phyloP scores from a whole-genome alignment of 805 yeast genomes.

The Lipomyces oligophaga region DNA sequence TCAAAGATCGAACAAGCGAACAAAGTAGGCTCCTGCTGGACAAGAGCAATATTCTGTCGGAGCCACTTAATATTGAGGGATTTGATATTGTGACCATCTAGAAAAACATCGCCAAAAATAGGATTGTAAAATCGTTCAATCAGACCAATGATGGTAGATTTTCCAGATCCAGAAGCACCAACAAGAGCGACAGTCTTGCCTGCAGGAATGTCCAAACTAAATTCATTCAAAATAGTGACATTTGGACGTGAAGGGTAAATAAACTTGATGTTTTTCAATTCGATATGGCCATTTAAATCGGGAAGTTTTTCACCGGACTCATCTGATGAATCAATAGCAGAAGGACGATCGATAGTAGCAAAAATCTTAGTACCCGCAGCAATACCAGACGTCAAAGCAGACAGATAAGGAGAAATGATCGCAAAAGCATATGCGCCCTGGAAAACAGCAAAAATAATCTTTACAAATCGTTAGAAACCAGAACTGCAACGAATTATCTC shows the following conservation, averaged over 20 bases:
- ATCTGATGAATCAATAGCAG: constrained; percentile 37
- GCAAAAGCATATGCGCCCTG: constrained; percentile 43
- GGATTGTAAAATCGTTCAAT: constrained; percentile 89
- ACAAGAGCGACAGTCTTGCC: constrained; percentile 91
- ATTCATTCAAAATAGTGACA: constrained; percentile 74
- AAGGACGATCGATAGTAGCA: constrained; percentile 43
- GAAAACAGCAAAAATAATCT: constrained; percentile 41
- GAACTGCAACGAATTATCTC: background rate
- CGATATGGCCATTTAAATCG: constrained; percentile 57
- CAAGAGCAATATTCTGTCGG: constrained; percentile 77
- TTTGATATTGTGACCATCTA: constrained; percentile 80
- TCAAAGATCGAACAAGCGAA: constrained; percentile 84
- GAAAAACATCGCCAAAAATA: constrained; percentile 61
- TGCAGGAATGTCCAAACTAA: constrained; percentile 73
- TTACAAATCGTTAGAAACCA: constrained; percentile 38
- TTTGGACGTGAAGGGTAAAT: constrained; percentile 78
- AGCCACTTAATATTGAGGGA: constrained; percentile 70
- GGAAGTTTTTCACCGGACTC: constrained; percentile 30
- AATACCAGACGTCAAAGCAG: constrained; percentile 39
- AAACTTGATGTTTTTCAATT: constrained; percentile 78
- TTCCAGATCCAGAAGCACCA: constrained; percentile 94
- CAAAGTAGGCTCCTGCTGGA: constrained; percentile 93
- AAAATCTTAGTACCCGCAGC: constrained; percentile 41
- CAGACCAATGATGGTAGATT: constrained; percentile 79
- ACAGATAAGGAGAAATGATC: constrained; percentile 40